Evolutionary conservation across 805 yeast genomes (phyloP).

Genomic region (Kodamaea leandrae): DNA sequence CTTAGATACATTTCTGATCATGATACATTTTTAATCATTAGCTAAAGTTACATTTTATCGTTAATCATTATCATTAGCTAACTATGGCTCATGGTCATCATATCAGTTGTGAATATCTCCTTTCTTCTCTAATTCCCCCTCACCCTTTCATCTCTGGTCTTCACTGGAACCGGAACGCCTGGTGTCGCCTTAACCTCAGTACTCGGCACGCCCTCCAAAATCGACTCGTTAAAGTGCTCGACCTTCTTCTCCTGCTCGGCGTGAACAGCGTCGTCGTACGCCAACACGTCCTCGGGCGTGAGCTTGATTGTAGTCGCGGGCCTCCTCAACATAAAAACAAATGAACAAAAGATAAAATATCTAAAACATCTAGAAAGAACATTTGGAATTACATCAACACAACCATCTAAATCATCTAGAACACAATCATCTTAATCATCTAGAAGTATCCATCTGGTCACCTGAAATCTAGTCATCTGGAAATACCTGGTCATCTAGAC

Average conservation of each 20-base stretch:
- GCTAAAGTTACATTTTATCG: no score
- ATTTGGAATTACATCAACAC: no score
- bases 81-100: background rate
- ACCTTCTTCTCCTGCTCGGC: conserved; percentile 5
- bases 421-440: no score
- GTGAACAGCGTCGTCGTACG: conserved; percentile 38
- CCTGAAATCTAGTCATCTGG: no score
- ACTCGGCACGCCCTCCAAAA: conserved; percentile 3
- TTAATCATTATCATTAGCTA: no score
- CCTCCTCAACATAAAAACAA: conserved; percentile 56
- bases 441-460: no score
- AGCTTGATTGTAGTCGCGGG: conserved; percentile 67
- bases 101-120: no score
- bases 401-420: no score
- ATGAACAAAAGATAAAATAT: background rate
- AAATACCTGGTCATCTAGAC: no score
- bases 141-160: conserved; percentile 8
- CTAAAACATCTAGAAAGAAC: background rate
- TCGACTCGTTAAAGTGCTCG: conserved; percentile 5
- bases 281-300: conserved; percentile 64
- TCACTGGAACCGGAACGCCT: conserved; percentile 3
- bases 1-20: no score
- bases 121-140: conserved; percentile 5
- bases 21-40: no score
- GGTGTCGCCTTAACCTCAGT: conserved; percentile 2